Evolutionary conservation across 768 basidiomycete species (phyloP), one percentile per base, ranked within the genome.

Genomic region (Lentinula detonsa): DNA sequence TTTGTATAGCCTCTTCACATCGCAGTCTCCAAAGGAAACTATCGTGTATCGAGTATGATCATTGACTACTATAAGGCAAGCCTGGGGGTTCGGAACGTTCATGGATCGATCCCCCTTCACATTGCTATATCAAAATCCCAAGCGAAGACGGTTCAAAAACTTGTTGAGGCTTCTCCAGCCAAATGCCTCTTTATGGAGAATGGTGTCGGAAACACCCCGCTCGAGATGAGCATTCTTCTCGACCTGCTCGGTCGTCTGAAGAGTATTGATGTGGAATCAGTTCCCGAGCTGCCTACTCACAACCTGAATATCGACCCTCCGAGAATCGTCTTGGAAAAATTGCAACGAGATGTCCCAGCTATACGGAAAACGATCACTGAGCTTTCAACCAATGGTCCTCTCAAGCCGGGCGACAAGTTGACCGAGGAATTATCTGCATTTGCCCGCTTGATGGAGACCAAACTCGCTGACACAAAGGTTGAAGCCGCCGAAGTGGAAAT

Each of bases 71-170:
- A 74, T 6, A 72, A 70, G 45, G 61, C 75, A 0, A 65, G 73
- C 4, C 70, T 79, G 31, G 65, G 78, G 4, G 65, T 74, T 7
- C 79, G 75, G 35, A 78, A 86, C 65, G 72, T 73, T 33, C 73
- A 77, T 49, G 85, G 83, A 0, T 78, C 74, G n/a, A 83, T 76
- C 0, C 78, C 83, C 2, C 71, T 87, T 2, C 85, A 86, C 64
- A 61, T 73, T 31, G 82, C 85, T 0, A 74, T 79, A 23, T 71
- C 72, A 7, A 33, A 59, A 0, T 71, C 73, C 21, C 75, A 63
- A 61, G 21, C 72, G 0, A 65, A 73, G 21, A 79, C 82, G 8
- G 72, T 75, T 1, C 62, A 73, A 33, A 54, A 73, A 9, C 71
- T 86, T 21, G 63, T 81, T 37, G 68, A 73, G 1, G 72, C 70